phyloP scores from a whole-genome alignment of 2,329 filamentous ascomycete species.

The Aspergillus sp. region DNA sequence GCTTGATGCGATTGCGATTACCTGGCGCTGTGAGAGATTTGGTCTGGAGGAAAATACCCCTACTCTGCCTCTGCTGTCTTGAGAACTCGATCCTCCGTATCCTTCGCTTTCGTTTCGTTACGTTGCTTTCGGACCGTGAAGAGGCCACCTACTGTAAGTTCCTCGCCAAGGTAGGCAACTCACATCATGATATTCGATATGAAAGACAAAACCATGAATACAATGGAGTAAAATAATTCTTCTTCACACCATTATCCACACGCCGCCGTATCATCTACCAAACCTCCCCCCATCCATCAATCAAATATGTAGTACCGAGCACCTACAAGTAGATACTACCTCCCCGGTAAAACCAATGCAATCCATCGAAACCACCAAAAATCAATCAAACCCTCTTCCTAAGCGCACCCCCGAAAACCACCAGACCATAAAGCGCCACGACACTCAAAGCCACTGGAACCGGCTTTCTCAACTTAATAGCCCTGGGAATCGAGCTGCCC shows the following conservation, averaged over 20 bases:
- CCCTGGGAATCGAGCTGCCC: conserved; percentile 81
- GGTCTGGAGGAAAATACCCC: background rate
- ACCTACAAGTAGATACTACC: too few relatives aligned
- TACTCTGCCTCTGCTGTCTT: background rate
- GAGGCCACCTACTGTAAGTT: conserved; percentile 9
- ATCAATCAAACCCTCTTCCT: conserved; percentile 27
- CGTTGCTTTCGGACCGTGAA: background rate
- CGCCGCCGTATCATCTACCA: too few relatives aligned
- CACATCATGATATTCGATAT: background rate
- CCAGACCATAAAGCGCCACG: conserved; percentile 74
- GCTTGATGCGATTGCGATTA: background rate
- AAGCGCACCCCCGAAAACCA: conserved; percentile 74
- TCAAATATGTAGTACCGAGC: background rate
- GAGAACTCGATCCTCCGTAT: background rate
- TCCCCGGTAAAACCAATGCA: too few relatives aligned
- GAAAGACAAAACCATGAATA: background rate
- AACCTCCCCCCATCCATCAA: background rate
- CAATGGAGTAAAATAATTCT: background rate
- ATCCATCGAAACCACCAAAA: background rate
- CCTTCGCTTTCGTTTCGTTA: conserved; percentile 6
- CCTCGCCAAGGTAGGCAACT: conserved; percentile 11
- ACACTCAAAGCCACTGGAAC: conserved; percentile 78
- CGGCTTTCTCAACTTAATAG: conserved; percentile 79
- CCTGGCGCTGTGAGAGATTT: background rate
- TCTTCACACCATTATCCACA: background rate